Conservation (phyloP, 495 filamentous ascomycete genomes). For the Trichoderma virens region DNA sequence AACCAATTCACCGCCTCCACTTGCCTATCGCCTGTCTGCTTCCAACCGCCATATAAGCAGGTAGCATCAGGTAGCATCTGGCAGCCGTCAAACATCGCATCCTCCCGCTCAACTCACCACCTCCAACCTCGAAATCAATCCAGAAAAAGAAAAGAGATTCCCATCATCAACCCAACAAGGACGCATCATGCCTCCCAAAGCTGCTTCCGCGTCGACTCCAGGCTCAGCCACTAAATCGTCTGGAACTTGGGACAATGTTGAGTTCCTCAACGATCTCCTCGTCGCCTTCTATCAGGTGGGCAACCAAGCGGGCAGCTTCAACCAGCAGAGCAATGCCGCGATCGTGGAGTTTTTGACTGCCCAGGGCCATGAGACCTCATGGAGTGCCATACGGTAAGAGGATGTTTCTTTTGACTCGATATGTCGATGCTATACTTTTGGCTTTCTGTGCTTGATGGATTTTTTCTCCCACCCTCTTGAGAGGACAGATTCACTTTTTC, state of each 20-base stretch:
- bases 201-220: background rate
- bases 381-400: slow-evolving; percentile 18
- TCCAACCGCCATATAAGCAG: too few relatives aligned
- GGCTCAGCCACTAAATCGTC: background rate
- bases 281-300: background rate
- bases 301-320: background rate
- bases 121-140: background rate
- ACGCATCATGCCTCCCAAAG: background rate
- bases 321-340: background rate
- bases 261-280: slow-evolving; percentile 1
- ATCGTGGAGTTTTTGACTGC: background rate
- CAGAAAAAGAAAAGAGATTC: background rate
- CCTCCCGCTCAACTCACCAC: background rate
- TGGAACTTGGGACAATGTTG: background rate
- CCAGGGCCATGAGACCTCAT: slow-evolving; percentile 12
- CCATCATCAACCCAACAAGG: background rate
- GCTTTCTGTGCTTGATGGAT: background rate
- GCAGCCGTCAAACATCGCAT: background rate
- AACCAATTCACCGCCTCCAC: too few relatives aligned
- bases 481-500: background rate
- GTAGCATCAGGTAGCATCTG: too few relatives aligned
- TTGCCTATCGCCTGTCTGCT: background rate
- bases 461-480: background rate
- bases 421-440: background rate
- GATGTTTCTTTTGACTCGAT: slow-evolving; percentile 10